Evolutionary conservation across 2,329 filamentous ascomycete genomes (phyloP).

Genomic region (Cercospora berteroae): DNA sequence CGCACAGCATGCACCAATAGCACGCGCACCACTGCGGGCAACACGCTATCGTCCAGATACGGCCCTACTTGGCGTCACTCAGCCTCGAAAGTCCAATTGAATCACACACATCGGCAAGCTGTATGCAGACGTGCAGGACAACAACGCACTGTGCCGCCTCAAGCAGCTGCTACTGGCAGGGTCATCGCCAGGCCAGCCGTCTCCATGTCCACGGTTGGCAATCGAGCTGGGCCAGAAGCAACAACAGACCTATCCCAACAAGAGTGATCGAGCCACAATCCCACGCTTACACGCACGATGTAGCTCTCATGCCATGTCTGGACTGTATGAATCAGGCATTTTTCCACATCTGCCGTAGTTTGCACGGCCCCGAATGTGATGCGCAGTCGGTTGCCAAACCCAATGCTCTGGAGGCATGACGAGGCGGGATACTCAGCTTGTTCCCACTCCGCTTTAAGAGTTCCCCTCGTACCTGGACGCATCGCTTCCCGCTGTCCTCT

Average conservation of each 20-base stretch:
- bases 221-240: not conserved
- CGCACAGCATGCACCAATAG: not conserved
- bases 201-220: not conserved
- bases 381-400: not conserved
- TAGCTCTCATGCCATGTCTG: not conserved
- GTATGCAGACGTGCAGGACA: not conserved
- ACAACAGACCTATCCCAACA: not conserved
- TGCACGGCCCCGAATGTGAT: not conserved
- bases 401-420: not conserved
- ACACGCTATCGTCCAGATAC: not conserved
- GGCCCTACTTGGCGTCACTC: not conserved
- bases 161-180: conserved; percentile 1
- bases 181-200: not conserved
- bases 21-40: not conserved
- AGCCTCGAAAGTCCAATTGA: not conserved
- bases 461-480: not conserved
- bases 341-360: not conserved
- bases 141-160: conserved; percentile 3
- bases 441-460: not conserved
- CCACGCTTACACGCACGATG: not conserved
- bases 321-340: not conserved
- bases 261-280: not conserved
- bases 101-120: not conserved
- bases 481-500: not conserved
- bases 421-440: not conserved